These are phyloP conservation scores for Bipolaris cookei DNA, from an alignment of 2,329 filamentous ascomycete genomes.

Conservation along the genomic window DNA sequence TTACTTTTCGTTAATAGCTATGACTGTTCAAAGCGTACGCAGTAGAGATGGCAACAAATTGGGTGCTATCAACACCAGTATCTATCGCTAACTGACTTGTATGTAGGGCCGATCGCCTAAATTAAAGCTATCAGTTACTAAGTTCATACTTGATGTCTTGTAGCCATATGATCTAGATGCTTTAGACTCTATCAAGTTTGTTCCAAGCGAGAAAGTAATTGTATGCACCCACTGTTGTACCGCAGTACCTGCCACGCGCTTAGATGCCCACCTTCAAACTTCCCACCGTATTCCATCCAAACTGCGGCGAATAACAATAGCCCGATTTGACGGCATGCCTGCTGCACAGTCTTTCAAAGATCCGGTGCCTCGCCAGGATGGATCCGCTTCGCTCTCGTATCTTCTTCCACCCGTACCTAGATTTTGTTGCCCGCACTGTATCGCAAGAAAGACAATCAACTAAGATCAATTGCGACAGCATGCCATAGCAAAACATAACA, in stretches of 20 bases:
- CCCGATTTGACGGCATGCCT: slow-evolving; percentile 9
- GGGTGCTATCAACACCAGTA: too few species aligned
- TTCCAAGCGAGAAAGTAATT: slow-evolving; percentile 13
- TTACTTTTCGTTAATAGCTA: too few species aligned
- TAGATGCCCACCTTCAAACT: not conserved
- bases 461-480: slow-evolving; percentile 7
- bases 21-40: too few species aligned
- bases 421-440: slow-evolving; percentile 11
- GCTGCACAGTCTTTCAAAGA: slow-evolving; percentile 5
- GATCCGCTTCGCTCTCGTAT: slow-evolving; percentile 7
- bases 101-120: too few species aligned
- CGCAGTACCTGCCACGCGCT: slow-evolving; percentile 5
- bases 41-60: too few species aligned
- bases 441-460: slow-evolving; percentile 13
- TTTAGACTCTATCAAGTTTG: slow-evolving; percentile 18
- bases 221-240: slow-evolving; percentile 6
- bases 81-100: too few species aligned
- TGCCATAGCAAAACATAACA: slow-evolving; percentile 14
- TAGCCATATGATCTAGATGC: slow-evolving; percentile 7
- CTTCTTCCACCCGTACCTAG: slow-evolving; percentile 8
- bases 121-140: not conserved
- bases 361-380: slow-evolving; percentile 4
- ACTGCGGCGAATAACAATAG: slow-evolving; percentile 8
- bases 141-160: not conserved
- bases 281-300: not conserved